These are phyloP conservation scores for Prunus armeniaca DNA, from an alignment of 306 rosid species.

Conservation along the genomic window DNA sequence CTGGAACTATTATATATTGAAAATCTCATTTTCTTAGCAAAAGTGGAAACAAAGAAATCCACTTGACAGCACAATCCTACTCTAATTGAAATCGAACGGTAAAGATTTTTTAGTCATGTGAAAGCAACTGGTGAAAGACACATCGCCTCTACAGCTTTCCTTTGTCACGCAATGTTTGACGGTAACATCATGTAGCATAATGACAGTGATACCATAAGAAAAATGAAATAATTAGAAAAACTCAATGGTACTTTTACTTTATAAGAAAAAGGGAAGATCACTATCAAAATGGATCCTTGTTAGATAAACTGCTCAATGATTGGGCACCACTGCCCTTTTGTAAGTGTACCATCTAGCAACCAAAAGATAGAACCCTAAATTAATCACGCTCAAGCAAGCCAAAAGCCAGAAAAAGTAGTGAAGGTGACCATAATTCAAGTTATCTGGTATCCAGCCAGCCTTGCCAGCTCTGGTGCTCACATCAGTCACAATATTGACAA, in stretches of 20 bases:
- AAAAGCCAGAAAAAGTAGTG: slow-evolving; percentile 16
- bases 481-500: slow-evolving; percentile 7
- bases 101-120: background rate
- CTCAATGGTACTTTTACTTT: background rate
- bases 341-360: slow-evolving; percentile 26
- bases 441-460: slow-evolving; percentile 19
- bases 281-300: background rate
- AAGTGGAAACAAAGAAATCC: background rate
- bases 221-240: background rate
- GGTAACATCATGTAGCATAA: no score
- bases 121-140: background rate
- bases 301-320: background rate
- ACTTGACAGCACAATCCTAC: background rate
- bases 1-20: background rate
- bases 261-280: background rate
- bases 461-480: slow-evolving; percentile 9
- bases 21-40: background rate
- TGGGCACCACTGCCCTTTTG: slow-evolving; percentile 20
- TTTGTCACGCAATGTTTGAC: background rate
- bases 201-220: background rate
- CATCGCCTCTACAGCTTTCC: background rate
- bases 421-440: slow-evolving; percentile 22
- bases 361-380: slow-evolving; percentile 21
- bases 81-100: background rate
- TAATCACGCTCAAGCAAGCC: slow-evolving; percentile 12